Base-by-base conservation (phyloP, 768 basidiomycete genomes). In the Wakefieldia striispora region DNA sequence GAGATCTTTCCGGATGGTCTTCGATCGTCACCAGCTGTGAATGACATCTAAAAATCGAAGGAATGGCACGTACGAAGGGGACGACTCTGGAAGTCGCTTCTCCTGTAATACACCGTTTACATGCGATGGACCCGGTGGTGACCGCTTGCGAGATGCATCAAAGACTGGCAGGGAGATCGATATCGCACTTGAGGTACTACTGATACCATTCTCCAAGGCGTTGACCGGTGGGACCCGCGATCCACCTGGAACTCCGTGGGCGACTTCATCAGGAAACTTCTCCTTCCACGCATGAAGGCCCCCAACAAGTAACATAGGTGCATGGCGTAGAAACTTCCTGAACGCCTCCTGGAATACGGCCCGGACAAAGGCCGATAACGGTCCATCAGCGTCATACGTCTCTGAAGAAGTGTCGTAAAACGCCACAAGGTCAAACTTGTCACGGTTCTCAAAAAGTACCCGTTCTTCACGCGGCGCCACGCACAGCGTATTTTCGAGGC, bases 371-470 rank as follows among this genome's bases (percentile, higher is more conserved):
- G 74, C 63, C 2, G 79, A 74, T n/a, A 88, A 64, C 0, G 84
- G 80, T 0, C 81, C 74, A 10, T 73, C 72, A 17, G 71, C 65
- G 2, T 76, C 78, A 44, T 82, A 76, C 16, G 72, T 66, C 46
- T 78, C 74, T 40, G 89, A 83, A 26, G 74, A 66, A 43, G 77
- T 60, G 66, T 98, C 95, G 66, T 94, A 94, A 4, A 97, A 72
- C 14, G 86, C 89, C 21, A 99, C 83, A 19, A 95, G 68, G 57
- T 97, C 94, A 64, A 90, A 95, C 58, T 88, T 86, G 60, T 93
- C 82, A 35, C 95, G 88, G 52, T 91, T 88, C 36, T 72, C 66
- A 66, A 98, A 98, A n/a, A 88, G 74, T 2, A 76, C 75, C 39
- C 74, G 74, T 68, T 97, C 95, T 34, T 77, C 64, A 33, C 76